Base-by-base conservation (phyloP, 2,329 filamentous ascomycete species). In the Alternaria sp. region DNA sequence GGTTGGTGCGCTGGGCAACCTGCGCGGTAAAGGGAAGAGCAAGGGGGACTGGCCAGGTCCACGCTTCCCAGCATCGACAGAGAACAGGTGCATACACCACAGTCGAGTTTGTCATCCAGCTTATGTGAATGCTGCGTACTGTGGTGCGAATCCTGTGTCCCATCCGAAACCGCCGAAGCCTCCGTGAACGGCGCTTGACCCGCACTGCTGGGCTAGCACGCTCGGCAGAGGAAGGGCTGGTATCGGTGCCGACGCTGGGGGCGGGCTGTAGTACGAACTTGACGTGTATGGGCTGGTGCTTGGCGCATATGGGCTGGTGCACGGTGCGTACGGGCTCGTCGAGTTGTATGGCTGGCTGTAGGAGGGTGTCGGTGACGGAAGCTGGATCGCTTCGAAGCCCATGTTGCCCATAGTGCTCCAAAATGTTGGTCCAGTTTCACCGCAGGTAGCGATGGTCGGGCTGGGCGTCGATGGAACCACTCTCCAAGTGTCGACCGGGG, bases 381-480 rank as follows among this genome's bases (percentile, higher is more conserved):
- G 83, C 73, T 86, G 83, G 26, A 91, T 86, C 64, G 94, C 90
- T 78, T 86, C 88, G 83, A 96, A 85, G 75, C 86, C 86, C 84
- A 69, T 69, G 58, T 55, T 68, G 25, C 71, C 70, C 71, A 97
- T 90, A 77, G 87, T 90, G 65, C 90, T 88, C 94, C 94, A 97
- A 79, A 95, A 87, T 55, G 89, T 87, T 61, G 89, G 86, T 73
- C 87, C 86, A 57, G 89, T 90, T 77, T 96, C 93, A 77, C 86
- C 86, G 58, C 90, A 91, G 32, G 91, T 90, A 44, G 91, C 89
- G 28, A 82, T 81, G 44, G 83, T 85, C 56, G 92, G 88, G 79
- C 90, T 93, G 55, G 93, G 92, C 75, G 93, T 97, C 58, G 95
- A 97, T 50, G 94, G 92, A 59, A 97, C 85, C 70, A 97, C 89